Conservation (phyloP, 2,329 filamentous ascomycete genomes). For the Fusarium praegraminearum region DNA sequence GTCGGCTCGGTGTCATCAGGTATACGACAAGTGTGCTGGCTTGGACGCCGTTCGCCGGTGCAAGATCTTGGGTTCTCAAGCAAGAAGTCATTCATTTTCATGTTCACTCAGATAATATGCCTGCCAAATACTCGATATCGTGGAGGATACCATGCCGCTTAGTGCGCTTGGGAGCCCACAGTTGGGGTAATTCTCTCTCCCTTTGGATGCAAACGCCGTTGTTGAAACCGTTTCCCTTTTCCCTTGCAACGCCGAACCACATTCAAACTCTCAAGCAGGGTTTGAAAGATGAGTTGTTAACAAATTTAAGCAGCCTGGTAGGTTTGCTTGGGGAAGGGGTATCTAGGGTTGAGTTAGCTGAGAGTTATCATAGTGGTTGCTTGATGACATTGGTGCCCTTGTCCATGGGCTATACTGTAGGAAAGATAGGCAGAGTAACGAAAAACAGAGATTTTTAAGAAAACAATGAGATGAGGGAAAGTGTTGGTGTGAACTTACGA, state of each 20-base stretch:
- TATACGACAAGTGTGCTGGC: constrained; percentile 14
- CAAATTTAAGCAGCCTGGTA: constrained; percentile 65
- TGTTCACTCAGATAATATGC: constrained; percentile 47
- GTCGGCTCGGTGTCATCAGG: background rate
- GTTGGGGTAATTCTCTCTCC: constrained; percentile 44
- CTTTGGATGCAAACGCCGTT: constrained; percentile 61
- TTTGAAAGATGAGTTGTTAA: constrained; percentile 45
- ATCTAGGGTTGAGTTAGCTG: constrained; percentile 62
- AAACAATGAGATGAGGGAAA: constrained; percentile 14
- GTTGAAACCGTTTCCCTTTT: constrained; percentile 65
- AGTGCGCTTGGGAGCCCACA: constrained; percentile 51
- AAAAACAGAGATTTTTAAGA: constrained; percentile 11
- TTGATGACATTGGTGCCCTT: constrained; percentile 28
- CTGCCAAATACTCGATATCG: constrained; percentile 53
- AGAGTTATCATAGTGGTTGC: constrained; percentile 15
- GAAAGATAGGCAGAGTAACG: constrained; percentile 39
- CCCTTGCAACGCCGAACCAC: constrained; percentile 58
- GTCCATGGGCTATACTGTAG: constrained; percentile 27
- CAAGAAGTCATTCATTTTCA: constrained; percentile 46
- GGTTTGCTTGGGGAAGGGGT: constrained; percentile 84
- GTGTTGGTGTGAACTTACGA: constrained; percentile 74
- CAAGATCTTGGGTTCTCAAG: constrained; percentile 39
- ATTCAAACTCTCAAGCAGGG: constrained; percentile 44
- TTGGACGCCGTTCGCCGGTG: constrained; percentile 26
- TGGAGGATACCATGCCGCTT: constrained; percentile 57